These are phyloP conservation scores for Lichina pygmaea DNA, from an alignment of 495 filamentous ascomycete genomes.

Conservation along the genomic window DNA sequence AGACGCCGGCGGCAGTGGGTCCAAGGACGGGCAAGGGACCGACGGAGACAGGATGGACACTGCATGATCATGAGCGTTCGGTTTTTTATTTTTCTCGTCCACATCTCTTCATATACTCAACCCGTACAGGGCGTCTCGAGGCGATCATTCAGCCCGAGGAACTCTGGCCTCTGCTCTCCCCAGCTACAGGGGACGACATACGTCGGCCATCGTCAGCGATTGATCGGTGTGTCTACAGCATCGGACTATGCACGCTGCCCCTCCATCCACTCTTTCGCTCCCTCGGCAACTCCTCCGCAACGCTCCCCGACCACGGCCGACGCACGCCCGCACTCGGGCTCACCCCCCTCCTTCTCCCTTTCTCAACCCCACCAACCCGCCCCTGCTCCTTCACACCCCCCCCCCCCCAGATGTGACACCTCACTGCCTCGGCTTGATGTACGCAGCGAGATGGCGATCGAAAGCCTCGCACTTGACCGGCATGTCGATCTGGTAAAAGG, in stretches of 20 bases:
- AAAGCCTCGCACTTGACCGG: constrained; percentile 85
- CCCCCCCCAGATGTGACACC: neutral
- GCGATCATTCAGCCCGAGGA: too few species aligned
- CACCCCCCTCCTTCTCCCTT: neutral
- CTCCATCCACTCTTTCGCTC: neutral
- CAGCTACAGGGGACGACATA: too few species aligned
- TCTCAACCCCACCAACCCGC: neutral
- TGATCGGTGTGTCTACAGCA: neutral
- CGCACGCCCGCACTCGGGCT: neutral
- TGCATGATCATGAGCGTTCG: constrained; percentile 19
- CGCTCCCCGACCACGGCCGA: neutral
- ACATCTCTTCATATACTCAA: too few species aligned
- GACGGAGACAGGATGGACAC: constrained; percentile 77
- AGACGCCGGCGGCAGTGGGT: constrained; percentile 11
- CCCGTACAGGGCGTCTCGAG: too few species aligned
- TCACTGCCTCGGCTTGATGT: constrained; percentile 24
- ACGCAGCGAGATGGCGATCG: constrained; percentile 54
- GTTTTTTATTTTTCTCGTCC: constrained; percentile 6
- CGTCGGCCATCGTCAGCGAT: too few species aligned
- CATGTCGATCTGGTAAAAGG: constrained; percentile 96
- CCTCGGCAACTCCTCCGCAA: neutral
- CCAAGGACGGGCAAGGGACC: constrained; percentile 23
- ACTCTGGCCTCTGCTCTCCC: too few species aligned
- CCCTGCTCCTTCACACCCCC: neutral
- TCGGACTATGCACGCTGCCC: neutral